Conservation (phyloP, 768 basidiomycete species). For the Russula ochroleuca region DNA sequence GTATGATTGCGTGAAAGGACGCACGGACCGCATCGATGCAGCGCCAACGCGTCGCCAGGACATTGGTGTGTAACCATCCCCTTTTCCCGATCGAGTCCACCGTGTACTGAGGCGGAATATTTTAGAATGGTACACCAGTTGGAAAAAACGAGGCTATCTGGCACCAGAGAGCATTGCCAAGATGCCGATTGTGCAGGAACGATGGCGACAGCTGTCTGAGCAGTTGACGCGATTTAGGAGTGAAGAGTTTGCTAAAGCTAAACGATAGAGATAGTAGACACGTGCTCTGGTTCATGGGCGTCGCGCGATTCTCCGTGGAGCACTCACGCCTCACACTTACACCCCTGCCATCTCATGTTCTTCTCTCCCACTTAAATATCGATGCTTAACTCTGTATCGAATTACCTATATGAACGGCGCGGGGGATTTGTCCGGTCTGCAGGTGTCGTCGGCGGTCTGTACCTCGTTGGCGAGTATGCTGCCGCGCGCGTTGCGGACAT, state of each 20-base stretch:
- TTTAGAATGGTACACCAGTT: conserved; percentile 73
- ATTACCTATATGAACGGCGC: conserved; percentile 49
- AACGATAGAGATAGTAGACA: conserved; percentile 27
- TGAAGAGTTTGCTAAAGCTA: conserved; percentile 39
- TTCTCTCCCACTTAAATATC: background rate
- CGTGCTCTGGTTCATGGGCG: conserved; percentile 6
- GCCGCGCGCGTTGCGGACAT: conserved; percentile 59
- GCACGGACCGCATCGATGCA: conserved; percentile 65
- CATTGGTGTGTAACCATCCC: conserved; percentile 57
- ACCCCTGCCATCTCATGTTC: conserved; percentile 15
- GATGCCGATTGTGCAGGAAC: conserved; percentile 62
- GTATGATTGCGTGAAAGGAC: conserved; percentile 69
- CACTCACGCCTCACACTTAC: background rate
- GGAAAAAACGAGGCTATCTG: conserved; percentile 71
- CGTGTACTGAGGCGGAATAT: background rate
- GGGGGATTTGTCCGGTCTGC: conserved; percentile 45
- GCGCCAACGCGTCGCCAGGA: conserved; percentile 83
- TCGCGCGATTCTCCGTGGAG: background rate
- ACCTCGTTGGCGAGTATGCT: conserved; percentile 59
- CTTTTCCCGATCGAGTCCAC: background rate
- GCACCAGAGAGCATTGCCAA: conserved; percentile 53
- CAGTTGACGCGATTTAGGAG: conserved; percentile 54
- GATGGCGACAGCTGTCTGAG: conserved; percentile 62
- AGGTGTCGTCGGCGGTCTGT: conserved; percentile 55
- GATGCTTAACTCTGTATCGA: conserved; percentile 45